A percentile compares a stretch with the other conserved stretches of the same genome.
Conservation (phyloP, 169 alveolate genomes). For the Plasmodium billcollinsi region DNA sequence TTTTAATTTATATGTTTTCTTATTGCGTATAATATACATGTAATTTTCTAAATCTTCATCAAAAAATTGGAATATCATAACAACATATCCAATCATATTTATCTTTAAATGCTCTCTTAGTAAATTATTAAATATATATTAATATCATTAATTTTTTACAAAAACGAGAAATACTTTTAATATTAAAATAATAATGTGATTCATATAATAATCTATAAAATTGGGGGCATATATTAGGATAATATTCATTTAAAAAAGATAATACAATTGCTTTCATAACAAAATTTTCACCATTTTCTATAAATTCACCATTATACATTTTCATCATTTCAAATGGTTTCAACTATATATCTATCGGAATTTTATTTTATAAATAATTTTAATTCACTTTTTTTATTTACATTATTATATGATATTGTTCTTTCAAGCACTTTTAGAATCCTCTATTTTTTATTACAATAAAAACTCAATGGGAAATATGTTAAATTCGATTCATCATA, state of each 20-base stretch:
- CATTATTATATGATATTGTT: conserved; percentile 17
- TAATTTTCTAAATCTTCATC: conserved; percentile 80
- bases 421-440: conserved; percentile 79
- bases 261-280: conserved; percentile 86
- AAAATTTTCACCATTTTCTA: conserved; percentile 88
- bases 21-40: conserved; percentile 70
- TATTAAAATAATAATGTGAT: conserved; percentile 5
- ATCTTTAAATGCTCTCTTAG: conserved; percentile 14
- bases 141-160: conserved; percentile 15
- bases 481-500: conserved; percentile 76
- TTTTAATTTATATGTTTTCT: conserved; percentile 44
- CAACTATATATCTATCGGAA: conserved; percentile 84
- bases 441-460: conserved; percentile 78
- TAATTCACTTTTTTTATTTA: conserved; percentile 22
- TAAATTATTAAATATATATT: conserved; percentile 63
- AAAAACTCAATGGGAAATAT: conserved; percentile 76
- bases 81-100: conserved; percentile 78
- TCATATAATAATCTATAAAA: conserved; percentile 81
- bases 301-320: conserved; percentile 82
- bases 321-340: conserved; percentile 81
- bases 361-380: conserved; percentile 81
- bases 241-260: conserved; percentile 77
- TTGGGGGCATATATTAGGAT: conserved; percentile 80
- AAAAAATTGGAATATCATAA: conserved; percentile 78
- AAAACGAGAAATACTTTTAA: not conserved